A percentile compares a stretch with the other conserved stretches of the same genome.
Conservation (phyloP, 2,329 filamentous ascomycete species). For the Hypomyces perniciosus region DNA sequence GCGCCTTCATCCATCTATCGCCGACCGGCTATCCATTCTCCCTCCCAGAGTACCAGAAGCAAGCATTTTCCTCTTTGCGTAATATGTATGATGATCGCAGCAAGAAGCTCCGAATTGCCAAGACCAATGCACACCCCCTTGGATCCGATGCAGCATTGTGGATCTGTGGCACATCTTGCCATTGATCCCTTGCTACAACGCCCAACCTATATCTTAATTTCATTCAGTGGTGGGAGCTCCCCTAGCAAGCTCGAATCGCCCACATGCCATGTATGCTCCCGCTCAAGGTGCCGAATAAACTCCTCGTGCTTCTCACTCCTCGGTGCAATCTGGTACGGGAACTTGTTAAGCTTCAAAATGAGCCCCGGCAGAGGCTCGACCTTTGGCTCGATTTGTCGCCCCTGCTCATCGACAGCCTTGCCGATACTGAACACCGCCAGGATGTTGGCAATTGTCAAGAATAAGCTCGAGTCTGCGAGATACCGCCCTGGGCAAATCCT, state of each 20-base stretch:
- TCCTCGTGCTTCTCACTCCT: slow-evolving; percentile 10
- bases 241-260: slow-evolving; percentile 2
- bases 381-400: slow-evolving; percentile 26
- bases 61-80: too few species aligned
- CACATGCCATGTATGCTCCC: slow-evolving; percentile 8
- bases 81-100: too few species aligned
- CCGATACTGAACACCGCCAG: slow-evolving; percentile 41
- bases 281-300: slow-evolving; percentile 6
- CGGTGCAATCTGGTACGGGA: slow-evolving; percentile 3
- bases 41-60: too few species aligned
- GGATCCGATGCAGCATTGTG: too few species aligned
- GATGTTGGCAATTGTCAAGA: slow-evolving; percentile 32
- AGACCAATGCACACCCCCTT: too few species aligned
- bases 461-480: slow-evolving; percentile 22
- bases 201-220: too few species aligned
- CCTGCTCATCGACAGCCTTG: slow-evolving; percentile 24
- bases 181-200: too few species aligned
- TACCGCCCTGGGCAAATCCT: not conserved
- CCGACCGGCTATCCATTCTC: too few species aligned
- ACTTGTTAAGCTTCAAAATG: not conserved
- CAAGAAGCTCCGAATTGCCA: too few species aligned
- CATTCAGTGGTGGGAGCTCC: not conserved
- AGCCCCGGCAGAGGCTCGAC: slow-evolving; percentile 4
- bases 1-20: too few species aligned
- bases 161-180: too few species aligned